These are phyloP conservation scores for Ophiostoma tasmaniense DNA, from an alignment of 2,329 filamentous ascomycete genomes.

Conservation along the genomic window DNA sequence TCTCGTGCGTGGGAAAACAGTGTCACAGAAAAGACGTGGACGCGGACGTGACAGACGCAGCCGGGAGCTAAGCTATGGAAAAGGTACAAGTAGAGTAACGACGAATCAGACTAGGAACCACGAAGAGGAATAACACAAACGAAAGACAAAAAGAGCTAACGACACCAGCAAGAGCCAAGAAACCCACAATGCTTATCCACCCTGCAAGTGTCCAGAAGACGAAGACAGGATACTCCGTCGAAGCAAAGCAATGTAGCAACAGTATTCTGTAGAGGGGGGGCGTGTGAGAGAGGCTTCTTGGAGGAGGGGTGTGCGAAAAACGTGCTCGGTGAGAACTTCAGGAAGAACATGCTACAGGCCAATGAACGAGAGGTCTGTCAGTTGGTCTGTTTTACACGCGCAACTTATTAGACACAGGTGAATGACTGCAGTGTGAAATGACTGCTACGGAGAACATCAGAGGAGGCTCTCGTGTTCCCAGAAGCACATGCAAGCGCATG, in stretches of 20 bases:
- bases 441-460: not conserved
- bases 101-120: not conserved
- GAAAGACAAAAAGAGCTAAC: not conserved
- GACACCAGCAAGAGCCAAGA: not conserved
- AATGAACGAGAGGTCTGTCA: not conserved
- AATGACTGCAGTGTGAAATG: too few species aligned
- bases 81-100: not conserved
- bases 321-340: slow-evolving; percentile 19
- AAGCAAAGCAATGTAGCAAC: not conserved
- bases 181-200: not conserved
- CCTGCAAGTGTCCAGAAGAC: not conserved
- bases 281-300: not conserved
- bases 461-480: not conserved
- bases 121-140: not conserved
- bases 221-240: not conserved
- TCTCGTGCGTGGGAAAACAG: not conserved
- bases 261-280: not conserved
- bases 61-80: not conserved
- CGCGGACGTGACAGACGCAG: not conserved
- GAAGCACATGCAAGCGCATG: not conserved
- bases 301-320: not conserved
- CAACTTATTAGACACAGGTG: not conserved
- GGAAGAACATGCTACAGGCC: slow-evolving; percentile 9
- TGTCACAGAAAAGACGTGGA: not conserved
- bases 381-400: not conserved